Conservation (phyloP, 495 filamentous ascomycete genomes). For the Lichenothelia convexa region DNA sequence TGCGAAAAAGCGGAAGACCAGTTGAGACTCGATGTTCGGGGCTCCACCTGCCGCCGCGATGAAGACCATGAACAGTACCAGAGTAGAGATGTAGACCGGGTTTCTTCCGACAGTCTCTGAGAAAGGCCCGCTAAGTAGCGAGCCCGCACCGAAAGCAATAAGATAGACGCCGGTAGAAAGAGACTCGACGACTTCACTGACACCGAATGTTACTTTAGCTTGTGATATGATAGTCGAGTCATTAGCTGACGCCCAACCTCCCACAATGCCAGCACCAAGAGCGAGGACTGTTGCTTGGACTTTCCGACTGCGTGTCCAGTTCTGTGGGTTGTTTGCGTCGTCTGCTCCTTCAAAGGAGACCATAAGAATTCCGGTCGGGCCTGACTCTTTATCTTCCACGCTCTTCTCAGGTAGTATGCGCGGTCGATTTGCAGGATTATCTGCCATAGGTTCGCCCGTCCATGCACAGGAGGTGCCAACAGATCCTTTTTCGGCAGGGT, state of each 20-base stretch:
- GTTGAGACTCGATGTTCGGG: conserved; percentile 31
- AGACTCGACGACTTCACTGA: conserved; percentile 31
- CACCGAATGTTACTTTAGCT: conserved; percentile 28
- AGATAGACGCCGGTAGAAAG: conserved; percentile 31
- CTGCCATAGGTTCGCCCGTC: too few species aligned
- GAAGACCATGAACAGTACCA: conserved; percentile 34
- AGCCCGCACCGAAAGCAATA: conserved; percentile 41
- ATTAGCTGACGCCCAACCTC: conserved; percentile 32
- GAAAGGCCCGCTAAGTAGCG: conserved; percentile 32
- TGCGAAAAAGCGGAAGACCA: conserved; percentile 34
- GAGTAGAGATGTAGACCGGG: conserved; percentile 36
- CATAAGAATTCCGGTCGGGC: too few species aligned
- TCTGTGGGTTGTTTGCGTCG: too few species aligned
- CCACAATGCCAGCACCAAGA: too few species aligned
- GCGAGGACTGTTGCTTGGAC: too few species aligned
- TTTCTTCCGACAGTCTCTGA: conserved; percentile 42
- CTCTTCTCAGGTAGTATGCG: too few species aligned
- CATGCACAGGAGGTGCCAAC: too few species aligned
- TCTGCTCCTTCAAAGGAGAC: too few species aligned
- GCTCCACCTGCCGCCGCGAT: conserved; percentile 31
- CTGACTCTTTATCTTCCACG: too few species aligned
- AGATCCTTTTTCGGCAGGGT: too few species aligned
- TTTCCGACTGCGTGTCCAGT: too few species aligned
- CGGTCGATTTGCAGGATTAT: too few species aligned
- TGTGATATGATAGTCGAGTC: conserved; percentile 28